A percentile compares a stretch with the other conserved stretches of the same genome.
phyloP scores from a whole-genome alignment of 2,329 filamentous ascomycete genomes.

The Alternaria hordeiaustralica region DNA sequence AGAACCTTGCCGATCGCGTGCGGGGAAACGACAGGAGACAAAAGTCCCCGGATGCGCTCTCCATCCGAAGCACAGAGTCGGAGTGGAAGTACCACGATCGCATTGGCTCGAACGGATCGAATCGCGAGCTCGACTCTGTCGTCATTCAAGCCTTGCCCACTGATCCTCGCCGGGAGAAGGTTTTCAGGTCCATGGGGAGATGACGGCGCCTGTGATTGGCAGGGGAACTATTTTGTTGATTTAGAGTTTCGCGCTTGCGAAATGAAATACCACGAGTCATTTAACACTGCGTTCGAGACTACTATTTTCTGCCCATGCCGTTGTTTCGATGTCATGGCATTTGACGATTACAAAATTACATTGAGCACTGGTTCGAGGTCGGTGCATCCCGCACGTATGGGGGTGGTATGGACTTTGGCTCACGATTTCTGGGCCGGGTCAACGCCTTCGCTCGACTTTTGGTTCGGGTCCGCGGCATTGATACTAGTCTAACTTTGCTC shows the following conservation, averaged over 20 bases:
- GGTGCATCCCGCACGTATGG: not conserved
- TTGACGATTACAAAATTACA: not conserved
- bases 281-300: not conserved
- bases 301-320: not conserved
- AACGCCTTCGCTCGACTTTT: not conserved
- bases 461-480: not conserved
- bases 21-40: slow-evolving; percentile 8
- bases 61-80: slow-evolving; percentile 34
- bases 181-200: slow-evolving; percentile 25
- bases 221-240: not conserved
- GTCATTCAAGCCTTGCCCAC: slow-evolving; percentile 30
- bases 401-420: not conserved
- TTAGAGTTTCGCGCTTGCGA: not conserved
- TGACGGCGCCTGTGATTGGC: not conserved
- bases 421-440: not conserved
- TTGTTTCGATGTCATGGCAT: not conserved
- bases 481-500: not conserved
- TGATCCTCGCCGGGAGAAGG: slow-evolving; percentile 38
- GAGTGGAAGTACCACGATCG: slow-evolving; percentile 34
- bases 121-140: slow-evolving; percentile 39
- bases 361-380: not conserved
- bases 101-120: slow-evolving; percentile 33
- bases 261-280: not conserved
- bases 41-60: slow-evolving; percentile 26
- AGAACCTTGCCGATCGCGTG: slow-evolving; percentile 35